A percentile compares a stretch with the other conserved stretches of the same genome.
Evolutionary conservation across 2,329 filamentous ascomycete genomes (phyloP).

Genomic region (Nigrospora oryzae): DNA sequence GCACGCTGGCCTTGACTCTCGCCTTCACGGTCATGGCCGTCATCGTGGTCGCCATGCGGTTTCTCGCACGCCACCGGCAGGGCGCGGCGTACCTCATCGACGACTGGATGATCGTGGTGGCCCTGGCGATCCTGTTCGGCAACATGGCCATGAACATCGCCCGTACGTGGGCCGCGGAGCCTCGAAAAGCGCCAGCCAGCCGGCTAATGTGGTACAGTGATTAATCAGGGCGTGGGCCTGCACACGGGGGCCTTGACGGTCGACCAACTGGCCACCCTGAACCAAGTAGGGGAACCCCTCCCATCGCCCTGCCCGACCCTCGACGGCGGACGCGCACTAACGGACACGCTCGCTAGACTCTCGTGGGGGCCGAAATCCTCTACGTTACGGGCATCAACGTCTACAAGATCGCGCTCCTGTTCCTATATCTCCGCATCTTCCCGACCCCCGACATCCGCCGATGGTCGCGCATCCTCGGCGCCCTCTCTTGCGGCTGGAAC

Average conservation of each 20-base stretch:
- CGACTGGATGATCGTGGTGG: slow-evolving; percentile 1
- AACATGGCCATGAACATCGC: not conserved
- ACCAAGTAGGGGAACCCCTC: not conserved
- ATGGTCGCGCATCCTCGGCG: not conserved
- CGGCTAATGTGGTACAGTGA: not conserved
- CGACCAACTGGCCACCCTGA: not conserved
- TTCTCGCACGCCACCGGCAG: not conserved
- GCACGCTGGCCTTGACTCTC: not conserved
- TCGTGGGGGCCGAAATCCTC: slow-evolving; percentile 2
- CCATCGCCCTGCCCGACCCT: too few relatives aligned
- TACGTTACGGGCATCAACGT: slow-evolving; percentile 2
- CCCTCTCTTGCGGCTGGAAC: not conserved
- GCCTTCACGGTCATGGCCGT: slow-evolving; percentile 2
- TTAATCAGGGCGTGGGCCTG: not conserved
- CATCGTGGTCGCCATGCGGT: slow-evolving; percentile 1
- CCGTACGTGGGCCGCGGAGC: not conserved
- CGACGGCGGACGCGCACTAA: not conserved
- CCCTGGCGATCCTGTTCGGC: not conserved
- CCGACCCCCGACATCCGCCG: not conserved
- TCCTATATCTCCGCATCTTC: slow-evolving; percentile 1
- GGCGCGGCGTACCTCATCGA: not conserved
- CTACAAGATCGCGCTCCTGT: slow-evolving; percentile 3
- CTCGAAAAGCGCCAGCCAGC: too few relatives aligned
- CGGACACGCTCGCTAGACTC: not conserved
- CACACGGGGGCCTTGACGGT: not conserved